These are phyloP conservation scores for Populus davidiana DNA, from an alignment of 345 rosid genomes.

Conservation along the genomic window DNA sequence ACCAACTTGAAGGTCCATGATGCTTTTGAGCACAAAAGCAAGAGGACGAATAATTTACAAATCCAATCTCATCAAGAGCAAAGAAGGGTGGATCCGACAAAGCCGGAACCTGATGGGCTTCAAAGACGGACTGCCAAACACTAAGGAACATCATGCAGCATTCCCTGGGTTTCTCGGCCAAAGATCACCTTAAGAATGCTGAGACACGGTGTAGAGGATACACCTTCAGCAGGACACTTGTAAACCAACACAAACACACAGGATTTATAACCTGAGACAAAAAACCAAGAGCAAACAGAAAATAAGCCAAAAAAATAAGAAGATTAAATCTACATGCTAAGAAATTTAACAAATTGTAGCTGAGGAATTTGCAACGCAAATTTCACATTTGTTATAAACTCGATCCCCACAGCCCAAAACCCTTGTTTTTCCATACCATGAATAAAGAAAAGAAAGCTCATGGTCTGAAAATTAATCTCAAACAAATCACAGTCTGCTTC, in stretches of 20 bases:
- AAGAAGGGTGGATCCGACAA: neutral
- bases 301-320: neutral
- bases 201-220: neutral
- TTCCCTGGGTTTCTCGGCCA: constrained; percentile 14
- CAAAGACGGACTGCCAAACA: constrained; percentile 6
- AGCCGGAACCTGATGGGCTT: neutral
- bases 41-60: neutral
- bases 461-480: neutral
- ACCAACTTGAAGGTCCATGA: neutral
- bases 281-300: neutral
- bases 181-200: constrained; percentile 5
- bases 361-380: neutral
- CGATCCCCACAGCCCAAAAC: neutral
- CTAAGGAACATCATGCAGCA: constrained; percentile 30
- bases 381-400: neutral
- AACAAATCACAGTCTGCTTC: neutral
- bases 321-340: neutral
- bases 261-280: constrained; percentile 2
- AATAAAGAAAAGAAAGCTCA: neutral
- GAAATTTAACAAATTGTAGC: neutral
- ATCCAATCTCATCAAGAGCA: constrained; percentile 18
- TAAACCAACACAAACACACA: neutral
- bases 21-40: neutral
- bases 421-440: neutral
- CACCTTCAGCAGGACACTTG: neutral